Base-by-base conservation (phyloP, 2,329 filamentous ascomycete genomes). In the Exophiala calicioides region DNA sequence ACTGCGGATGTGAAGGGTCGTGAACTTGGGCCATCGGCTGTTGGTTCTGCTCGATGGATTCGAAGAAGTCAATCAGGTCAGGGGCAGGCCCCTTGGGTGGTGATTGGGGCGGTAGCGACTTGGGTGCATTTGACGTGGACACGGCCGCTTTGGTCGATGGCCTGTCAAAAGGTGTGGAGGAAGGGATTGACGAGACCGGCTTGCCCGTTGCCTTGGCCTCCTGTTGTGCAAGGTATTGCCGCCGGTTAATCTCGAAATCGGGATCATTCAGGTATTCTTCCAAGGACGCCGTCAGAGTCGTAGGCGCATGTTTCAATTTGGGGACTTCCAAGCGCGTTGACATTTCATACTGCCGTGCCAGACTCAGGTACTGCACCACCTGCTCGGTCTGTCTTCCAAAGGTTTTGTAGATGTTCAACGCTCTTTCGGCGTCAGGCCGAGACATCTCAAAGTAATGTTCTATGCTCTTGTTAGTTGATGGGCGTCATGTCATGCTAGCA, bases 371-470 rank as follows among this genome's bases (percentile, higher is more conserved):
- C 60, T 89, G 84, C 12, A 98, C 91, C 1, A 97, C 91, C 56
- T 85, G 82, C 59, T 97, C 90, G 5, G 93, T 98, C 67, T 95
- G 90, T 60, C 82, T 86, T 12, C 89, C 89, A 62, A 98, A 98
- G 12, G 79, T 86, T 64, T 90, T 88, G 70, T 98, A 98, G 52
- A 98, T 91, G 51, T 83, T 79, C 70, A 98, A 82, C 47, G 93
- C 90, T 54, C 90, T 81, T 66, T 96, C 89, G 49, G 93, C 94
- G 68, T 98, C 93, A 19, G 88, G 79, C 62, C 88, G 88, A 39
- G 93, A 96, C 86, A 98, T 91, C 71, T 98, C 93, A 61, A 98
- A 98, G 68, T 97, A 98, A 68, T 94, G 88, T 60, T 93, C 90
- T 94, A 54, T 16, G 44, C 23, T 18, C 32, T 7, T 13, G 13